phyloP scores from a whole-genome alignment of 2,329 filamentous ascomycete species.

The Periconia sp. region DNA sequence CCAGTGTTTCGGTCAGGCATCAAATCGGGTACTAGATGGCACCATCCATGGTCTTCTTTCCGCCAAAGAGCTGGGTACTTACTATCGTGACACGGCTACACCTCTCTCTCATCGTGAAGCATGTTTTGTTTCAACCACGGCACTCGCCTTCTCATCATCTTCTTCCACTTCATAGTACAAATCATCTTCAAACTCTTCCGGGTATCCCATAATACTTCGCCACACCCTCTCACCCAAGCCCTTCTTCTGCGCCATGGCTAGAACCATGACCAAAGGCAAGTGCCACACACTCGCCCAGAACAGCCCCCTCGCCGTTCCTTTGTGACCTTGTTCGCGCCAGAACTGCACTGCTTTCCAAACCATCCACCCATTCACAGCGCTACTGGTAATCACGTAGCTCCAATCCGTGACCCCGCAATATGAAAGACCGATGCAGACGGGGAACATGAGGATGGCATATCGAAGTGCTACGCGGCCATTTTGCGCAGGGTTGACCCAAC shows the following conservation, averaged over 20 bases:
- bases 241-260: conserved; percentile 92
- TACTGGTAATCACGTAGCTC: conserved; percentile 80
- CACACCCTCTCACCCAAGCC: conserved; percentile 57
- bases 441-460: conserved; percentile 85
- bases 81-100: conserved; percentile 9
- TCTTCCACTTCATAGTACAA: conserved; percentile 38
- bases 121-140: conserved; percentile 8
- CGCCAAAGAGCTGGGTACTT: conserved; percentile 4
- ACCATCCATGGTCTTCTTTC: background rate
- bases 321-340: conserved; percentile 77
- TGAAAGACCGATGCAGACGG: conserved; percentile 82
- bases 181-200: conserved; percentile 38
- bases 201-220: conserved; percentile 38
- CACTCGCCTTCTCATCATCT: conserved; percentile 24
- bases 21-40: conserved; percentile 1
- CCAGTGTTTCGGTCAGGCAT: background rate
- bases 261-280: conserved; percentile 83
- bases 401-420: conserved; percentile 82
- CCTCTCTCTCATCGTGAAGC: conserved; percentile 3
- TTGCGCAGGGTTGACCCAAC: conserved; percentile 83
- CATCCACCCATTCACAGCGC: conserved; percentile 86
- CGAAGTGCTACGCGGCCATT: conserved; percentile 88
- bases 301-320: conserved; percentile 79
- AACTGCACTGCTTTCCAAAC: conserved; percentile 79
- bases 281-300: conserved; percentile 99